Evolutionary conservation across 176 grass and related monocot species (phyloP), one percentile per base, ranked within the genome.

Genomic region (Guadua angustifolia): DNA sequence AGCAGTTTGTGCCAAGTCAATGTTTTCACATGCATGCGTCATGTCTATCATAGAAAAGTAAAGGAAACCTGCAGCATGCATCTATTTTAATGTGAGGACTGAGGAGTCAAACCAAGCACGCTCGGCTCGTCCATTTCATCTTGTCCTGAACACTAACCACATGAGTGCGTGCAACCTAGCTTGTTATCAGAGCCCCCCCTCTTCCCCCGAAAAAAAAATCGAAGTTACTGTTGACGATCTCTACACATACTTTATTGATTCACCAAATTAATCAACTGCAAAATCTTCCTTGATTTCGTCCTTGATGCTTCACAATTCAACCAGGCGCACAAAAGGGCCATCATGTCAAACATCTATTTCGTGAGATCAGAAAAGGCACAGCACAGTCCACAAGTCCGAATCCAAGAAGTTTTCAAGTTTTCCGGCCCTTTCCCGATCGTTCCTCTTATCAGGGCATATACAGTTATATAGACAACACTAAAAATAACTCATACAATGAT

Each of bases 21-120:
- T 75, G 68, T 19, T 86, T 85, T 74, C 88, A 79, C 66, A 74
- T 79, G 66, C 57, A 83, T 74, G 79, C 53, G 88, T 43, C 84
- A 60, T 60, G 66, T 73, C 73, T 66, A 21, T 16, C 5, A 43
- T 67, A 79, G 29, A 73, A 78, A 90, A 9, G 7, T 32, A 46
- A 42, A 55, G 35, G 17, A 69, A 69, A 66, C 16, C 59, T 67
- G 67, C 61, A 39, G 47, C 65, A 4, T 56, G 74, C 47, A 79
- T 74, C 42, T 83, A 83, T 68, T 86, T 83, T 60, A 90, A 79
- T 58, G 47, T 15, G 73, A 73, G 2, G 35, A 36, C 35, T 36
- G 4, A 36, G 58, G 53, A 80, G 69, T 84, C 80, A 87, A 87
- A 66, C 33, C 42, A 79, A 68, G 84, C 39, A 86, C 69, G 79